Evolutionary conservation across 2,329 filamentous ascomycete species (phyloP).

Genomic region (Alternaria metachromatica): DNA sequence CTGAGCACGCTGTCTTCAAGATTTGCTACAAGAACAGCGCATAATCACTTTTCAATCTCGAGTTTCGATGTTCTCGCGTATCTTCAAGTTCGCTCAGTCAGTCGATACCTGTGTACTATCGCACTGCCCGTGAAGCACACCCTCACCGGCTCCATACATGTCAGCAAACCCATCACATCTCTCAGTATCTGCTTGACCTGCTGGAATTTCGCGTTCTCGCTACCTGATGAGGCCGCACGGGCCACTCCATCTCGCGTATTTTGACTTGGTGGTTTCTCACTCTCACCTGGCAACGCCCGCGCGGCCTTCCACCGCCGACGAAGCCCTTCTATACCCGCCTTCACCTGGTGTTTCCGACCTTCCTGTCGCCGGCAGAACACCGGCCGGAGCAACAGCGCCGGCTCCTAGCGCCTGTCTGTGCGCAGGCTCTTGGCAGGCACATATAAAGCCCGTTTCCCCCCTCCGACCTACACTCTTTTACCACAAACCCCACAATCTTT

Average conservation of each 20-base stretch:
- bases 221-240: conserved; percentile 9
- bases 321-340: conserved; percentile 7
- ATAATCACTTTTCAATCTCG: not conserved
- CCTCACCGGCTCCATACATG: not conserved
- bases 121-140: not conserved
- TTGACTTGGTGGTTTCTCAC: not conserved
- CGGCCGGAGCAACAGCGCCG: not conserved
- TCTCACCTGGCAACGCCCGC: conserved; percentile 4
- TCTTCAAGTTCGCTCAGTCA: not conserved
- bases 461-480: conserved; percentile 2
- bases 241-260: conserved; percentile 6
- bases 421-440: not conserved
- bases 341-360: conserved; percentile 7
- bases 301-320: not conserved
- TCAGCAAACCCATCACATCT: not conserved
- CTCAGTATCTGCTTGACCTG: not conserved
- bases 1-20: not conserved
- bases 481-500: not conserved
- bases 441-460: conserved; percentile 8
- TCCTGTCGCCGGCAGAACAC: conserved; percentile 8
- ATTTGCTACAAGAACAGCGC: not conserved
- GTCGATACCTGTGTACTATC: not conserved
- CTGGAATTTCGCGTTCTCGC: not conserved
- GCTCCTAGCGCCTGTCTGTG: not conserved
- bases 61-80: not conserved